Evolutionary conservation across 2,329 filamentous ascomycete species (phyloP).

Genomic region (Pseudogymnoascus sp.): DNA sequence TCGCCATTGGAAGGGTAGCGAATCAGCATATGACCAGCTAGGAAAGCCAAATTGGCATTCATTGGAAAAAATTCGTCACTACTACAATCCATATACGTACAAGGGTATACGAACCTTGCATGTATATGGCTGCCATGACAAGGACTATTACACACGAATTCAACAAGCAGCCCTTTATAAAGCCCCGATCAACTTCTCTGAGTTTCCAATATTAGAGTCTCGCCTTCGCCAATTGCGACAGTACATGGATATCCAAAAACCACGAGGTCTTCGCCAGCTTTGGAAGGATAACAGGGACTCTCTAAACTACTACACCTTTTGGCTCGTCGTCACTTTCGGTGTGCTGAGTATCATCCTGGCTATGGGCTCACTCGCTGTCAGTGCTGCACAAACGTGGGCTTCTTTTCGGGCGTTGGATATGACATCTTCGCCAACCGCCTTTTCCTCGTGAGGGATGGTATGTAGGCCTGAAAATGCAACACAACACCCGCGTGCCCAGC

Average conservation of each 20-base stretch:
- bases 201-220: background rate
- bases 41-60: background rate
- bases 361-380: background rate
- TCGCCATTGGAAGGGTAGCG: background rate
- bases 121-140: no score
- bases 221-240: background rate
- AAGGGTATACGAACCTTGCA: no score
- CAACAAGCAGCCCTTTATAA: background rate
- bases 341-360: background rate
- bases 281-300: background rate
- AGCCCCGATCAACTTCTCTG: background rate
- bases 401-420: background rate
- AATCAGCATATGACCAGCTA: background rate
- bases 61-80: background rate
- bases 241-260: background rate
- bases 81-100: no score
- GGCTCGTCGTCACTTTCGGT: background rate
- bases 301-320: background rate
- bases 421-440: background rate
- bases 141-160: background rate
- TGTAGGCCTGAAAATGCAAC: background rate
- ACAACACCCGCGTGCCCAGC: background rate
- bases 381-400: background rate
- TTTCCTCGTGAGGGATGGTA: background rate
- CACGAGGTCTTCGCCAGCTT: background rate